Percentiles rank a stretch among this genome's conserved stretches.
These are phyloP conservation scores for Epichloe brachyelytri DNA, from an alignment of 2,329 filamentous ascomycete genomes.

Conservation along the genomic window DNA sequence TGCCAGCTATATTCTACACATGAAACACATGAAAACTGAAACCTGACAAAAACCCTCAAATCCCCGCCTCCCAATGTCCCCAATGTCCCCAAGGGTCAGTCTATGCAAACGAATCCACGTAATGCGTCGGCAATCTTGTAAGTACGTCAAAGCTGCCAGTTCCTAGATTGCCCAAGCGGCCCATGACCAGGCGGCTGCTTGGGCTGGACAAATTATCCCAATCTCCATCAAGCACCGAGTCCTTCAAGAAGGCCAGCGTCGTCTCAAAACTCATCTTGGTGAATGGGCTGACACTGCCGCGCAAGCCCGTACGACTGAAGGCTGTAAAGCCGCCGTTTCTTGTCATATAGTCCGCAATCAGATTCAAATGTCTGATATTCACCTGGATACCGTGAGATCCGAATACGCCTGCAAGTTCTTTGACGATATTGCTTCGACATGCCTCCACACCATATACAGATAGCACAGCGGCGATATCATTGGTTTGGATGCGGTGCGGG, in stretches of 20 bases:
- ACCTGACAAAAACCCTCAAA: background rate
- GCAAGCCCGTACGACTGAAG: conserved; percentile 84
- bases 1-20: too few species aligned
- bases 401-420: conserved; percentile 79
- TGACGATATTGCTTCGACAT: conserved; percentile 73
- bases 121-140: conserved; percentile 42
- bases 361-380: conserved; percentile 80
- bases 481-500: conserved; percentile 75
- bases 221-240: conserved; percentile 81
- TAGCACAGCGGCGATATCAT: conserved; percentile 81
- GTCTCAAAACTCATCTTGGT: conserved; percentile 99
- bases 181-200: conserved; percentile 78
- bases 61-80: background rate
- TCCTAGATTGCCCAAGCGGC: conserved; percentile 67
- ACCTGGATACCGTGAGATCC: conserved; percentile 82
- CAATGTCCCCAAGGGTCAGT: too few species aligned
- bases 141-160: conserved; percentile 90
- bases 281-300: conserved; percentile 75
- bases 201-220: conserved; percentile 80
- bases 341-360: conserved; percentile 99
- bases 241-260: conserved; percentile 82
- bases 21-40: too few species aligned
- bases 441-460: conserved; percentile 86
- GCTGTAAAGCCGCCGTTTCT: conserved; percentile 76
- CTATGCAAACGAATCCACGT: conserved; percentile 11